Conservation (phyloP, 306 rosid species). For the Prunus mira region DNA sequence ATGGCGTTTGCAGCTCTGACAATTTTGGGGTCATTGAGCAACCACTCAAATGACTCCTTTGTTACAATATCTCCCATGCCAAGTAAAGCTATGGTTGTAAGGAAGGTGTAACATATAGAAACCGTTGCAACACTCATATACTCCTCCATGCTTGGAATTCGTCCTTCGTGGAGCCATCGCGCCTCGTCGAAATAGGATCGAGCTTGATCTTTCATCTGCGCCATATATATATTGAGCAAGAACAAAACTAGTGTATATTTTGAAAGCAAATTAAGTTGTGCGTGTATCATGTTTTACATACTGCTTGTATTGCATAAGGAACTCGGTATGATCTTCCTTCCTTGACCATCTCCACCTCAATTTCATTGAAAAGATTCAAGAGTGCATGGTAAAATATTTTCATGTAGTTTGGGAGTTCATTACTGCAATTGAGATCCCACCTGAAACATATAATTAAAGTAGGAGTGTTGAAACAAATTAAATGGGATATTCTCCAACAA, state of each 20-base stretch:
- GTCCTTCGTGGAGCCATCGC: conserved; percentile 28
- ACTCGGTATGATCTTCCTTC: conserved; percentile 21
- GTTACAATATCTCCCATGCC: conserved; percentile 22
- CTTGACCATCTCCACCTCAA: conserved; percentile 8
- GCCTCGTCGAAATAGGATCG: conserved; percentile 31
- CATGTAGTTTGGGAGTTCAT: conserved; percentile 31
- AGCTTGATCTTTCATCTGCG: conserved; percentile 15
- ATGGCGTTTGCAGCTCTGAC: conserved; percentile 2
- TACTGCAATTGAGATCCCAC: conserved; percentile 22
- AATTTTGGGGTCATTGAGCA: not conserved
- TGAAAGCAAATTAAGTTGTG: too few relatives aligned
- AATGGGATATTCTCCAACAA: too few relatives aligned
- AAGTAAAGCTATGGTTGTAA: not conserved
- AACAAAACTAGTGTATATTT: too few relatives aligned
- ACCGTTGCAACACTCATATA: conserved; percentile 12
- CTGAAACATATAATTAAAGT: not conserved
- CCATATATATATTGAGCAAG: too few relatives aligned
- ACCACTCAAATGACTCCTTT: conserved; percentile 11
- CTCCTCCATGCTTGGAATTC: conserved; percentile 34
- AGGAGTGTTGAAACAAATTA: too few relatives aligned
- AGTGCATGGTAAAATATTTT: conserved; percentile 2
- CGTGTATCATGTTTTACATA: not conserved
- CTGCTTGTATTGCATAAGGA: conserved; percentile 23
- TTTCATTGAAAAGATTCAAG: conserved; percentile 18
- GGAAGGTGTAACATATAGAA: not conserved